These are phyloP conservation scores for Hypsizygus ulmarius DNA, from an alignment of 1,284 basidiomycete species.

Conservation along the genomic window DNA sequence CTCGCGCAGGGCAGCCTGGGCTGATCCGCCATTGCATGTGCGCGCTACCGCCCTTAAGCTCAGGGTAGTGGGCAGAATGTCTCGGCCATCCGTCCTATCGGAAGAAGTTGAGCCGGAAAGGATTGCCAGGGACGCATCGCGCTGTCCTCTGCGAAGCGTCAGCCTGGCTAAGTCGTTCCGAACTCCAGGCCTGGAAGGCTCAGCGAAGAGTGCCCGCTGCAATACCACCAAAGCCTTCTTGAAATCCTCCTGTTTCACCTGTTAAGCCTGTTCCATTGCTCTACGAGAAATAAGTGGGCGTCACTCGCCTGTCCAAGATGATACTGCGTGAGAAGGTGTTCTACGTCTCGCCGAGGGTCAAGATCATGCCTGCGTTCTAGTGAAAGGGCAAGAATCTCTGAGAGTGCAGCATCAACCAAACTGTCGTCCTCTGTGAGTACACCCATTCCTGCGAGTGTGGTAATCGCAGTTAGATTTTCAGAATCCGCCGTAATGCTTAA, in stretches of 20 bases:
- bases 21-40: constrained; percentile 21
- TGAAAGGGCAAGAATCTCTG: constrained; percentile 73
- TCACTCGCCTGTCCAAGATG: constrained; percentile 59
- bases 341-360: constrained; percentile 66
- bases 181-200: constrained; percentile 49
- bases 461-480: constrained; percentile 77
- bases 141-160: constrained; percentile 46
- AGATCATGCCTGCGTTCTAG: constrained; percentile 57
- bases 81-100: constrained; percentile 11
- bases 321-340: constrained; percentile 66
- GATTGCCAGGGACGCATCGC: constrained; percentile 44
- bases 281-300: not conserved
- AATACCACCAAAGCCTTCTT: constrained; percentile 49
- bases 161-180: constrained; percentile 55
- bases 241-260: constrained; percentile 42
- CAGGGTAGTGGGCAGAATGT: constrained; percentile 31
- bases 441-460: constrained; percentile 83
- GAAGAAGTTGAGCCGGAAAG: constrained; percentile 28
- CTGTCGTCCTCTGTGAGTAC: constrained; percentile 76
- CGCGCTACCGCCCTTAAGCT: constrained; percentile 32
- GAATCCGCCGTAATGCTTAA: constrained; percentile 64
- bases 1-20: constrained; percentile 34
- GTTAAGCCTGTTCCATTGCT: not conserved
- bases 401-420: constrained; percentile 83
- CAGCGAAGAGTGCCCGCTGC: constrained; percentile 54